Base-by-base conservation (phyloP, 441 rosid species). In the Corymbia citriodora region DNA sequence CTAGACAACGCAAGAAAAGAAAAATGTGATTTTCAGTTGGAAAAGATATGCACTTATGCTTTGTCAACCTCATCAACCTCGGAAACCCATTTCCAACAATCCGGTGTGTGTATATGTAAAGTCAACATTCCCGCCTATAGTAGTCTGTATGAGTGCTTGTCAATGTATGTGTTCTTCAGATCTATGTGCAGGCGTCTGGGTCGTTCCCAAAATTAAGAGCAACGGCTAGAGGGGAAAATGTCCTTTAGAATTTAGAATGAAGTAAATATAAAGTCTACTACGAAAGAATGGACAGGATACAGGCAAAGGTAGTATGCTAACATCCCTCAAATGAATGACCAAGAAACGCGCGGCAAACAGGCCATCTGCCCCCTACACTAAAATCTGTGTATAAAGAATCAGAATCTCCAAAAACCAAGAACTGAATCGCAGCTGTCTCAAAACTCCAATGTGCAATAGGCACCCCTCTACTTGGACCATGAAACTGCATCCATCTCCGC, bases 401-500 rank as follows among this genome's bases (percentile, higher is more conserved):
- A 8, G 85, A 79, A 79, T 79, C 85, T 79, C 52, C 85, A 40
- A 79, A 79, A 48, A 29, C 52, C 85, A 79, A 79, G 85, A 25
- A 79, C 18, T 79, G n/a, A 79, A 79, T 45, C 85, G 15, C 85
- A 79, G 85, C 85, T 3, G 16, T 40, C 52, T 23, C n/a, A 40
- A 82, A 40, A 52, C 49, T 61, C 87, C 85, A 89, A 88, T 21
- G 31, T 18, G 36, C 61, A 68, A 82, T 53, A 29, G n/a, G 31
- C 68, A n/a, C 10, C 86, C 90, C 49, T 86, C 93, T 96, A 96
- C 96, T 95, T 96, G 61, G 96, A 91, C 99, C 99, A 96, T 65
- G 98, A 96, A 65, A 96, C 99, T 55, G 96, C 95, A 90, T 97
- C 98, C 52, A 97, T 96, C 92, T 97, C 99, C 21, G 95, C 79